Conservation (phyloP, 768 basidiomycete species). For the Tricholoma hemisulphureum region DNA sequence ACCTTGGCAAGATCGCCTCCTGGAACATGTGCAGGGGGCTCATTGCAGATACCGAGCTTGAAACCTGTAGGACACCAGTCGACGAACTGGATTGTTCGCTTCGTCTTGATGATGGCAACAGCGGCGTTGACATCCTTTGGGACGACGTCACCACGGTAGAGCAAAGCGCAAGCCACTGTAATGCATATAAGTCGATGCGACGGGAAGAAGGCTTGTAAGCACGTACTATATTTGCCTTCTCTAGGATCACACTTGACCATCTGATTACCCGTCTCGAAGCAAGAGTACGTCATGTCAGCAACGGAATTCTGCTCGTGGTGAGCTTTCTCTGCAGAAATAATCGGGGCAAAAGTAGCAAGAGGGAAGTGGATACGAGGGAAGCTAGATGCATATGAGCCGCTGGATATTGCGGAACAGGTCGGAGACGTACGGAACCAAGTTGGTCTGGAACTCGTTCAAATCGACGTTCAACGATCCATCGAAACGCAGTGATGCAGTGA, state of each 20-base stretch:
- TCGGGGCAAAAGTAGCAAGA: slow-evolving; percentile 92
- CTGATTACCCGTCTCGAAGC: slow-evolving; percentile 96
- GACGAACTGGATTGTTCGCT: slow-evolving; percentile 96
- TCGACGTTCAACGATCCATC: slow-evolving; percentile 98
- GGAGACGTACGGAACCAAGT: slow-evolving; percentile 89
- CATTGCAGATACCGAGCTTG: slow-evolving; percentile 98
- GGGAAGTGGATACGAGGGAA: slow-evolving; percentile 99
- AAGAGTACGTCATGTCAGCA: slow-evolving; percentile 97
- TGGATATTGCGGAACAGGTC: slow-evolving; percentile 75
- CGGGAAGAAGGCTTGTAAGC: neutral
- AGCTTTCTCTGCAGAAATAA: slow-evolving; percentile 92
- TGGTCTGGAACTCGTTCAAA: slow-evolving; percentile 98
- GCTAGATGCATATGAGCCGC: slow-evolving; percentile 35
- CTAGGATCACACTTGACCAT: slow-evolving; percentile 95
- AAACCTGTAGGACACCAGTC: slow-evolving; percentile 99
- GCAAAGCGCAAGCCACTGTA: slow-evolving; percentile 84
- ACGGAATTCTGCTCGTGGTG: slow-evolving; percentile 97
- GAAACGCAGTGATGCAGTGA: slow-evolving; percentile 96
- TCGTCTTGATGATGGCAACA: slow-evolving; percentile 93
- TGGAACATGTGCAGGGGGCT: slow-evolving; percentile 88
- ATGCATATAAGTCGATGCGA: slow-evolving; percentile 11
- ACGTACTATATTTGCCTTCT: slow-evolving; percentile 96
- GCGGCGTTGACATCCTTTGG: slow-evolving; percentile 95
- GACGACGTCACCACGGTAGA: slow-evolving; percentile 96
- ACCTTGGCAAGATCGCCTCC: slow-evolving; percentile 94